Evolutionary conservation across 805 yeast species (phyloP).

Genomic region (Monosporozyma servazzii): DNA sequence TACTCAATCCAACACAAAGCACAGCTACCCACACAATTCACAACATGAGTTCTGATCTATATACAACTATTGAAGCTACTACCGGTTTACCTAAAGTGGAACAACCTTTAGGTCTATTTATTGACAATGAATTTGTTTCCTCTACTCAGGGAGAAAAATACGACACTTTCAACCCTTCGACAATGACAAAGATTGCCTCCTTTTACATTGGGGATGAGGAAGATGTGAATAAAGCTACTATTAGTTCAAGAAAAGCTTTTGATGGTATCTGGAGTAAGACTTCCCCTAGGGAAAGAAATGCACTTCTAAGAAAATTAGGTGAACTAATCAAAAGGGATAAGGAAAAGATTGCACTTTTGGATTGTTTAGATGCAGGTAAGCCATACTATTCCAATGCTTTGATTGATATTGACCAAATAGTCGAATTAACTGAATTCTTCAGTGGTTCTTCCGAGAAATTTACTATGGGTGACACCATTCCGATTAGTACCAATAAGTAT

Average conservation of each 20-base stretch:
- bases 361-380: conserved; percentile 49
- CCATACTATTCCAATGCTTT: conserved; percentile 41
- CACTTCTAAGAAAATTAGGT: conserved; percentile 35
- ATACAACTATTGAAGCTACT: background rate
- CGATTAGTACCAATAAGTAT: conserved; percentile 47
- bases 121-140: conserved; percentile 43
- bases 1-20: no score
- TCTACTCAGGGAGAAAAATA: conserved; percentile 32
- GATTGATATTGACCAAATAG: conserved; percentile 47
- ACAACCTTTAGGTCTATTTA: conserved; percentile 58
- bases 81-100: conserved; percentile 11
- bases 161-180: conserved; percentile 42
- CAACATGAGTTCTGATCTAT: background rate
- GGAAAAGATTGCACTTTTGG: conserved; percentile 43
- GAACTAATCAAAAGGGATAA: conserved; percentile 39
- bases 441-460: conserved; percentile 66
- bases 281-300: conserved; percentile 37
- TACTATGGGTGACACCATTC: conserved; percentile 46
- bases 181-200: conserved; percentile 38
- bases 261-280: conserved; percentile 37
- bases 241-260: conserved; percentile 41
- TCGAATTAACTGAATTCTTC: conserved; percentile 47
- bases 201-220: conserved; percentile 39
- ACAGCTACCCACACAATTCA: background rate
- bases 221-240: conserved; percentile 44